Evolutionary conservation across 345 rosid genomes (phyloP), one percentile per base, ranked within the genome.

Genomic region (Salix arbutifolia): DNA sequence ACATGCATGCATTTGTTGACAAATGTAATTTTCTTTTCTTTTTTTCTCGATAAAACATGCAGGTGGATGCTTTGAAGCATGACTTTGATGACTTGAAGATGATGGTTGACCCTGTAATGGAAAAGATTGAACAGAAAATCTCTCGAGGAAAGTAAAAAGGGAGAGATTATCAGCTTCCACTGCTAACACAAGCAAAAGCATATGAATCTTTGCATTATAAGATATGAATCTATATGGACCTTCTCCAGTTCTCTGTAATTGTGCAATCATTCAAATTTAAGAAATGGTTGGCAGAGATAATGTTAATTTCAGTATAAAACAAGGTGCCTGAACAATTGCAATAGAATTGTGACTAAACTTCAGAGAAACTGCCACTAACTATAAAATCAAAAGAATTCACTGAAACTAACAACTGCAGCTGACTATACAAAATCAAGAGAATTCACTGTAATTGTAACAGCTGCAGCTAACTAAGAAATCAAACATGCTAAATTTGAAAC

Each of bases 31-130:
- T 33, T 44, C 23, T 65, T 11, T 23, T 23, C 23, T 17, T 25
- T 28, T 40, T 46, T 10, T 10, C 14, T 38, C 7, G 6, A 4
- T 33, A 14, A 53, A 56, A n/a, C 21, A 8, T 23, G 21, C 28
- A 94, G 97, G 88, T 92, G 26, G 90, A 86, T 42, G 85, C 68
- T 64, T 69, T 87, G 70, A 82, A 82, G 82, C 83, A 89, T 35
- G 96, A 91, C 77, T 6, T 88, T 38, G 84, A 81, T 69, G 86
- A 86, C 46, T 72, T 94, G 87, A 91, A 87, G 84, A 81, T 73
- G 44, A 76, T 90, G 82, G 86, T 87, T 40, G 88, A 88, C 67
- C 89, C 96, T 33, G 76, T 83, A 8, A 74, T 88, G 0, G 78
- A 74, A 50, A 86, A 83, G 84, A 79, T 77, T 19, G 65, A 58